These are phyloP conservation scores for Solanum tacnaense DNA, from an alignment of 257 asterid species.

Conservation along the genomic window DNA sequence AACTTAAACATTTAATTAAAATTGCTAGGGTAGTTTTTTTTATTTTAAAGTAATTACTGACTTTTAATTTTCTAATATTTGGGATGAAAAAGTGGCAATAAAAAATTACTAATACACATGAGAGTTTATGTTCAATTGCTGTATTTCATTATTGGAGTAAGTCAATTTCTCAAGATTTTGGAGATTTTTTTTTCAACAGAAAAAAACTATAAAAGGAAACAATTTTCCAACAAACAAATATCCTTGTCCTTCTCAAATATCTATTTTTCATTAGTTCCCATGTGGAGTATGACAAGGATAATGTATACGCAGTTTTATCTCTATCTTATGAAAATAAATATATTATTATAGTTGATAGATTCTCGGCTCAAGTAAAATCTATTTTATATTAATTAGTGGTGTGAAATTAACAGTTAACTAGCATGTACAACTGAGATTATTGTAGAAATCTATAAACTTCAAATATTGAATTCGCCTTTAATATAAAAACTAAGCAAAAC, in stretches of 20 bases:
- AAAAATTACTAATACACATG: background rate
- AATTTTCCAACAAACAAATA: background rate
- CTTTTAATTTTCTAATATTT: background rate
- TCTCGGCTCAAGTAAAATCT: background rate
- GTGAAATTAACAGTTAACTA: background rate
- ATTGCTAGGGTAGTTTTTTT: background rate
- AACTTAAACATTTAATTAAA: background rate
- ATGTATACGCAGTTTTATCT: background rate
- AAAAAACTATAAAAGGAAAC: background rate
- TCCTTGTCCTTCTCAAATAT: background rate
- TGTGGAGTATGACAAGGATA: background rate
- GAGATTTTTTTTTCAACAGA: background rate
- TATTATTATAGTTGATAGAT: fast-evolving
- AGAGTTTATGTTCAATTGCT: background rate
- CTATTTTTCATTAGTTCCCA: background rate
- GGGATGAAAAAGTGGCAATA: background rate
- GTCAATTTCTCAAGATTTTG: background rate
- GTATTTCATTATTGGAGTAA: background rate
- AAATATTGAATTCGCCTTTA: background rate
- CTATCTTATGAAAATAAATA: background rate
- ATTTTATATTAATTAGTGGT: background rate
- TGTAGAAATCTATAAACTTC: background rate
- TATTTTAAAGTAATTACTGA: background rate
- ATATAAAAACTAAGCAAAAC: background rate
- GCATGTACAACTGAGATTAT: fast-evolving